These are phyloP conservation scores for Eremothecium cymbalariae DNA, from an alignment of 1,139 yeast genomes.

Conservation along the genomic window DNA sequence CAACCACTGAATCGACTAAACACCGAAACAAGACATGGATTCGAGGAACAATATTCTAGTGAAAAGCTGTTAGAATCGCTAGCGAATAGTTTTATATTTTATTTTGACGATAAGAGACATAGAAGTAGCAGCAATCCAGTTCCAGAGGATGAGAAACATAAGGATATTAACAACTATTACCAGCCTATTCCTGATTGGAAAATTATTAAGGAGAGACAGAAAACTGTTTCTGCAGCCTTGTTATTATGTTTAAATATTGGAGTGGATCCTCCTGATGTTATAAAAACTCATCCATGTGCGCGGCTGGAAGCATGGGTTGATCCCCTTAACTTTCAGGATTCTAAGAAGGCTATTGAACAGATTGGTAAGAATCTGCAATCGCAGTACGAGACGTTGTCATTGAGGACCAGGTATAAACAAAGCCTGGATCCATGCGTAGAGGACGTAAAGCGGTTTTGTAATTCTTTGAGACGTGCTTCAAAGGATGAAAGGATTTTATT, in stretches of 20 bases:
- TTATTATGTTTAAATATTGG: slow-evolving; percentile 87
- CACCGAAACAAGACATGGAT: slow-evolving; percentile 68
- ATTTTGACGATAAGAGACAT: slow-evolving; percentile 84
- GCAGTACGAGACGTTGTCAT: slow-evolving; percentile 82
- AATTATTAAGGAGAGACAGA: slow-evolving; percentile 77
- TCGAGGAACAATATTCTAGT: slow-evolving; percentile 55
- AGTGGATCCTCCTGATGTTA: slow-evolving; percentile 94
- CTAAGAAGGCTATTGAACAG: slow-evolving; percentile 85
- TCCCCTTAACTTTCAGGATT: slow-evolving; percentile 73
- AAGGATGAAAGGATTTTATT: slow-evolving; percentile 84
- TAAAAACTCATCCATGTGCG: slow-evolving; percentile 92
- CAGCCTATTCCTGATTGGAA: slow-evolving; percentile 88
- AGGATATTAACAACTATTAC: slow-evolving; percentile 43
- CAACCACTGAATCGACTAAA: slow-evolving; percentile 39
- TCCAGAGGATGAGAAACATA: slow-evolving; percentile 42
- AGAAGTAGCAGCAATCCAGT: slow-evolving; percentile 83
- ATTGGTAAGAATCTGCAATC: slow-evolving; percentile 82
- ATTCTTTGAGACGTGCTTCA: slow-evolving; percentile 79
- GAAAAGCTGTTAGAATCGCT: slow-evolving; percentile 59
- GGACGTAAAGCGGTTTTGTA: slow-evolving; percentile 87
- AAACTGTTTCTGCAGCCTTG: slow-evolving; percentile 91
- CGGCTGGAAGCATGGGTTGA: slow-evolving; percentile 91
- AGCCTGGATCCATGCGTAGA: slow-evolving; percentile 93
- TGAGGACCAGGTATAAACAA: slow-evolving; percentile 84
- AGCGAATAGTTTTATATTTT: slow-evolving; percentile 68